Evolutionary conservation across 1,139 yeast genomes (phyloP).

Genomic region (Hemisphaericaspora subhashii): DNA sequence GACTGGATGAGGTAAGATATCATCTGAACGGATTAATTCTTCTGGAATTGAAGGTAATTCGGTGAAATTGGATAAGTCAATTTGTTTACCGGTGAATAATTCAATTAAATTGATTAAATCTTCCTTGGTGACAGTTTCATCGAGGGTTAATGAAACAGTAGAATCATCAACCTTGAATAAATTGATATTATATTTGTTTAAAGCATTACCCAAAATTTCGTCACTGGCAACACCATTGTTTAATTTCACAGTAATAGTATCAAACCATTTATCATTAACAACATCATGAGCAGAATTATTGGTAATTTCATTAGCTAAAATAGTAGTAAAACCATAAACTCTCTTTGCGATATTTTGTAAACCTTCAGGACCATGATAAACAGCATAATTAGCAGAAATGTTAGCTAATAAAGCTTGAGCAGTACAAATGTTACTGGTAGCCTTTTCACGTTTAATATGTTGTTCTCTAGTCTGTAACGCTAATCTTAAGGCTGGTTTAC

Average conservation of each 20-base stretch:
- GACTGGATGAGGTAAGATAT: constrained; percentile 68
- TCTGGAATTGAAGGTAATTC: constrained; percentile 54
- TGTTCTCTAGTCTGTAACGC: constrained; percentile 98
- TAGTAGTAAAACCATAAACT: constrained; percentile 71
- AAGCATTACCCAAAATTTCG: constrained; percentile 57
- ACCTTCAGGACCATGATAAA: constrained; percentile 96
- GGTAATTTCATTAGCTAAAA: constrained; percentile 61
- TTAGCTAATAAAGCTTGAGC: constrained; percentile 96
- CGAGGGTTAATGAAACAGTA: constrained; percentile 74
- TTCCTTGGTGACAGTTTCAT: constrained; percentile 73
- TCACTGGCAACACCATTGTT: constrained; percentile 56
- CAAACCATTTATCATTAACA: constrained; percentile 72
- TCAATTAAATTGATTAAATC: constrained; percentile 62
- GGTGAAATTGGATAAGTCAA: constrained; percentile 21
- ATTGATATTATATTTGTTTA: constrained; percentile 65
- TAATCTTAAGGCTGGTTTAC: constrained; percentile 82
- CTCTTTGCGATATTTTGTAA: constrained; percentile 75
- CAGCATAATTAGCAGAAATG: constrained; percentile 93
- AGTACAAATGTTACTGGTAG: constrained; percentile 96
- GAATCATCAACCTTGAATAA: constrained; percentile 64
- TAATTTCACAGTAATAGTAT: constrained; percentile 75
- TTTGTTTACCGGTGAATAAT: constrained; percentile 49
- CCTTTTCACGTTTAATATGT: constrained; percentile 95
- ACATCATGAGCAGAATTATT: constrained; percentile 47
- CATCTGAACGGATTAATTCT: constrained; percentile 59